Base-by-base conservation (phyloP, 2,329 filamentous ascomycete genomes). In the Diplodia seriata region DNA sequence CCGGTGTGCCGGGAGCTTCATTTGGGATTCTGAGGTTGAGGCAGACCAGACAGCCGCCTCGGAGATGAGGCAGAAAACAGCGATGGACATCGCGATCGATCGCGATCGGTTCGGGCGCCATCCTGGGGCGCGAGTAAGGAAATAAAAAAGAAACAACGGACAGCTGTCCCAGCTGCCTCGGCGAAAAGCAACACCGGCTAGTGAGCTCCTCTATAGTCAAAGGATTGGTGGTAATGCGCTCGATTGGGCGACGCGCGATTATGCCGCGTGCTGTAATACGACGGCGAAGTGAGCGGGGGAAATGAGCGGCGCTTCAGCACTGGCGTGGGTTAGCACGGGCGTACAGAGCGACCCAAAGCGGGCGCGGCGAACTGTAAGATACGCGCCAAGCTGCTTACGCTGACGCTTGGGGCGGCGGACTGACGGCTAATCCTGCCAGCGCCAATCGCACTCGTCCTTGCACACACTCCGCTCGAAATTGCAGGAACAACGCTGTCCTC, bases 401-500 rank as follows among this genome's bases (percentile, higher is more conserved):
- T 51, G 50, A 63, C 47, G 59, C n/a, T 33, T 62, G 43, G 40
- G 55, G 36, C 20, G 20, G 43, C 29, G 18, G 29, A 33, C 54
- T 23, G 54, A 57, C 54, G 54, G 59, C 59, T 63, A 63, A 63
- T 63, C 59, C 59, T 63, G 47, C 54, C 54, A 56, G 29, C 59
- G 59, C 59, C 43, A 63, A 51, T 63, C n/a, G 43, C 31, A 51
- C 59, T 51, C 47, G 31, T 47, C 43, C 36, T 62, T 43, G 40
- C 57, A 50, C 57, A 62, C 57, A 50, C 55, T 57, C 40, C 57
- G 57, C 47, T 63, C 59, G 59, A 63, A 63, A 63, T 63, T 63
- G 59, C 59, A 63, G 59, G 59, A 63, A 63, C 59, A 49, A 20
- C 57, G 57, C 57, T 61, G 57, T 29, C 40, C 29, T 63, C 43